Evolutionary conservation across 2,329 filamentous ascomycete genomes (phyloP).

Genomic region (Kalaharituber pfeilii): DNA sequence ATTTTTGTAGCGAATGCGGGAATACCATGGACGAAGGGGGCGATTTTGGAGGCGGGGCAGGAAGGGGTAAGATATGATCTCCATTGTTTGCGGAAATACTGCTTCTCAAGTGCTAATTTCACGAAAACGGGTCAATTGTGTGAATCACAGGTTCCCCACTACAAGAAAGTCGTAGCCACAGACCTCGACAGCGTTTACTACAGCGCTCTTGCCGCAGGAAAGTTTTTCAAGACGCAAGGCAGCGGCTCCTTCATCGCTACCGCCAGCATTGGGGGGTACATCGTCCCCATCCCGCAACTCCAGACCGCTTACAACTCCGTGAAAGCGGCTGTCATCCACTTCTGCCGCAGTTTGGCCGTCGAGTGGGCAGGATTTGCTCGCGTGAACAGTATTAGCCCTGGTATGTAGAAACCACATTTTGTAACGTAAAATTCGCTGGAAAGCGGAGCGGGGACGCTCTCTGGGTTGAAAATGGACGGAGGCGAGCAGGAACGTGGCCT

Average conservation of each 20-base stretch:
- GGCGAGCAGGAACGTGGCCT: too few relatives aligned
- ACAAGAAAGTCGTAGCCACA: slow-evolving; percentile 49
- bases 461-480: too few relatives aligned
- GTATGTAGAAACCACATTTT: too few relatives aligned
- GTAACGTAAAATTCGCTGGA: too few relatives aligned
- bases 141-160: slow-evolving; percentile 34
- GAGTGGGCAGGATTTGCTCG: slow-evolving; percentile 63
- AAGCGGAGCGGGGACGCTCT: too few relatives aligned
- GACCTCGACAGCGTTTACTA: slow-evolving; percentile 66
- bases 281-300: slow-evolving; percentile 59
- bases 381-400: slow-evolving; percentile 54
- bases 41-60: slow-evolving; percentile 44
- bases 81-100: background rate
- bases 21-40: slow-evolving; percentile 52
- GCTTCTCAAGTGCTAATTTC: background rate
- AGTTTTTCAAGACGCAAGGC: slow-evolving; percentile 52
- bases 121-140: background rate
- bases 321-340: slow-evolving; percentile 46
- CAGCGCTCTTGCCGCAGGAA: slow-evolving; percentile 52
- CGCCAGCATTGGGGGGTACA: slow-evolving; percentile 59
- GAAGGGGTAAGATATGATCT: slow-evolving; percentile 2
- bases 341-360: slow-evolving; percentile 46
- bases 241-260: slow-evolving; percentile 61
- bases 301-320: slow-evolving; percentile 59
- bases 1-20: slow-evolving; percentile 67